Base-by-base conservation (phyloP, 805 yeast genomes). In the Kazachstania taianensis region DNA sequence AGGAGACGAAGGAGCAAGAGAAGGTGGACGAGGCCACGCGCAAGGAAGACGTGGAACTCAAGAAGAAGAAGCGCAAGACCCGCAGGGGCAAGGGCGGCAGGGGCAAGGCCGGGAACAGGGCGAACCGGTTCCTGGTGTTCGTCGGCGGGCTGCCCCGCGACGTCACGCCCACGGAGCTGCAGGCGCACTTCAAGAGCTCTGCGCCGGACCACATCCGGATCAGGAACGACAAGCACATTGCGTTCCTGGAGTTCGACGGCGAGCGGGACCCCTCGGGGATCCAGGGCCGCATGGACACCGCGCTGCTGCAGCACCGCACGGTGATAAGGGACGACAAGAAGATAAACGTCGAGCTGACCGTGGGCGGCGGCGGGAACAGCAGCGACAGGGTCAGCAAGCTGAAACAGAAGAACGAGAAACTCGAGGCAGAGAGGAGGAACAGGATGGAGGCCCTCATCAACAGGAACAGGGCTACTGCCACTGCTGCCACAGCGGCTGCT, bases 311-410 rank as follows among this genome's bases (percentile, higher is more conserved):
- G 67, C 96, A 92, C 58, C 94, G 84, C 59, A 69, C 89, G 3
- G 49, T 65, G 7, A 55, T 89, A 44, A 69, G 73, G 39, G 43
- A 40, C 13, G 69, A 71, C 30, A 70, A 96, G 46, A 84, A 78
- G 56, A 87, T 92, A 52, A 92, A 92, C 53, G 96, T 92, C 24
- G 98, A 92, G 57, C 69, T 92, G 49, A 92, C 97, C 2, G 98
- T 85, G 34, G 98, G 98, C 38, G 98, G 98, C 28, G 98, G 98
- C 32, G 96, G 96, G 38, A 89, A 89, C 56, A 77, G 94, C 7
- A 63, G 70, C 40, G 68, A 64, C 28, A 65, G 94, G 51, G 48
- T 73, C 32, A 69, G 72, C 37, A 92, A 92, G 60, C 69, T 92
- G 48, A 73, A 75, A 51, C 72, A 70, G 33, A 89, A 89, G 67